A percentile compares a stretch with the other conserved stretches of the same genome.
Conservation (phyloP, 1,284 basidiomycete genomes). For the Irpex sp. region DNA sequence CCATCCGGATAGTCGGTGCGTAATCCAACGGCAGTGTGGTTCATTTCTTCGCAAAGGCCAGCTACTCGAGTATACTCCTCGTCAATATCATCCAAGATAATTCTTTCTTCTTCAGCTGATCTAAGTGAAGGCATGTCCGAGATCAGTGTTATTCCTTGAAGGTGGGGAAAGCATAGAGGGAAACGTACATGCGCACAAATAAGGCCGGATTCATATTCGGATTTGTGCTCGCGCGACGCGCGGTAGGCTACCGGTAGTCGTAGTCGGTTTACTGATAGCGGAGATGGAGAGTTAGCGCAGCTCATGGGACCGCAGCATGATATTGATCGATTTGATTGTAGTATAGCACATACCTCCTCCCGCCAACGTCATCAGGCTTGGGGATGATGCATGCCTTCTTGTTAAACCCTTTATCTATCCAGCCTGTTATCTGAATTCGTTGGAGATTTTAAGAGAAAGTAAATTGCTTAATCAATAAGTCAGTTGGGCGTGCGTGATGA, state of each 20-base stretch:
- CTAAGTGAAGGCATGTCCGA: conserved; percentile 31
- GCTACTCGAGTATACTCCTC: not conserved
- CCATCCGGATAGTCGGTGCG: not conserved
- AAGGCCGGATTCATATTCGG: conserved; percentile 59
- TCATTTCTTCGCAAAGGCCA: not conserved
- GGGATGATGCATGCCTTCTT: conserved; percentile 88
- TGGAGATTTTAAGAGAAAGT: too few species aligned
- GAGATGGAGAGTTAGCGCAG: conserved; percentile 24
- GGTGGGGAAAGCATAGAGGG: conserved; percentile 17
- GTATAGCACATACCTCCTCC: conserved; percentile 55
- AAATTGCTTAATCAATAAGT: too few species aligned
- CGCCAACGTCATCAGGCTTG: conserved; percentile 90
- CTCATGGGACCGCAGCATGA: conserved; percentile 34
- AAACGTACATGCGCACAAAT: conserved; percentile 51
- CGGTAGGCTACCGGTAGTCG: conserved; percentile 23
- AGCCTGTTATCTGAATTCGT: conserved; percentile 93
- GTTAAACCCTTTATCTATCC: conserved; percentile 95
- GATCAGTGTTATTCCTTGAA: conserved; percentile 5
- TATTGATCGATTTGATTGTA: conserved; percentile 14
- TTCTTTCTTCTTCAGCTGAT: conserved; percentile 52
- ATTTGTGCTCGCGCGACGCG: conserved; percentile 60
- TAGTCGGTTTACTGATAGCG: not conserved
- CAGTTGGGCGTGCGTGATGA: too few species aligned
- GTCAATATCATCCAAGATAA: conserved; percentile 32
- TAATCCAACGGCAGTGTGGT: not conserved